Conservation (phyloP, 1,139 yeast species). For the Magnusiomyces suaveolens region DNA sequence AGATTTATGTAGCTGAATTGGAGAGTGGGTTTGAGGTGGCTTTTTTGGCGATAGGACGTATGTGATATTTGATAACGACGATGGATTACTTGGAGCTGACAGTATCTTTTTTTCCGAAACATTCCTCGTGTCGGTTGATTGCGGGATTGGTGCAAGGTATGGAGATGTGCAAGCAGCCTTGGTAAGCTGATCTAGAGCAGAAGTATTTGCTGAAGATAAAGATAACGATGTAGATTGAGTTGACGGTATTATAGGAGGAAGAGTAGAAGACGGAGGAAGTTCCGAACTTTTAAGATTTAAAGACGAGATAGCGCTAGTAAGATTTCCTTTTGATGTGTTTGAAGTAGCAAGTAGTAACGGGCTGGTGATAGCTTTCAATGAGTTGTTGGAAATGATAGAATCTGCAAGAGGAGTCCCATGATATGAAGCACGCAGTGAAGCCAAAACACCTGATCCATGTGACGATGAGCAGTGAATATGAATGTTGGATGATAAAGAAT, state of each 20-base stretch:
- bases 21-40: background rate
- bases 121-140: too few species aligned
- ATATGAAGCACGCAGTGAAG: slow-evolving; percentile 2
- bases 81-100: background rate
- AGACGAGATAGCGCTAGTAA: background rate
- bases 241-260: too few species aligned
- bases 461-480: too few species aligned
- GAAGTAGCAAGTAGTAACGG: slow-evolving; percentile 14
- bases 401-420: slow-evolving; percentile 7
- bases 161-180: slow-evolving; percentile 24
- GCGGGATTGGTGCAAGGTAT: slow-evolving; percentile 22
- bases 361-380: slow-evolving; percentile 15
- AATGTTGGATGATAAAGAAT: too few species aligned
- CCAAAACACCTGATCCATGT: background rate
- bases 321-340: background rate
- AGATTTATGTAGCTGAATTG: background rate
- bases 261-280: background rate
- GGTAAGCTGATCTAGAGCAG: slow-evolving; percentile 22
- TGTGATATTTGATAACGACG: background rate
- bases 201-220: slow-evolving; percentile 1
- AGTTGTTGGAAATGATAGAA: slow-evolving; percentile 3
- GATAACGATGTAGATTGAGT: too few species aligned
- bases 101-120: background rate
- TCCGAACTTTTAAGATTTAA: background rate
- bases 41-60: background rate